phyloP scores from a whole-genome alignment of 1,284 basidiomycete genomes.

The Vanrija sp. region DNA sequence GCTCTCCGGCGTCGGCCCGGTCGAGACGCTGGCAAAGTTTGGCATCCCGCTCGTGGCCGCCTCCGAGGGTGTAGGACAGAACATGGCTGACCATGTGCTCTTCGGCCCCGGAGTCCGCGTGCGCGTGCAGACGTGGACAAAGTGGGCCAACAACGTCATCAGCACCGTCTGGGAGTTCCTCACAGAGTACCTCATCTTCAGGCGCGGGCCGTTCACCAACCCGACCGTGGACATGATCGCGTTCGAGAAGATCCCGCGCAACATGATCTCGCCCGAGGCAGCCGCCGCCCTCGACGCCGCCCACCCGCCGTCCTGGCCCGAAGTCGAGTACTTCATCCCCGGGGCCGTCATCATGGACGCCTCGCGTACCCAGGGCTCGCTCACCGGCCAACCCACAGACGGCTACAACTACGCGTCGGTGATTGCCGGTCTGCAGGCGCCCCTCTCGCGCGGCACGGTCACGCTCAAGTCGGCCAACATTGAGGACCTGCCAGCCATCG shows the following conservation, averaged over 20 bases:
- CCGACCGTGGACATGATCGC: not conserved
- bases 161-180: not conserved
- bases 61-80: constrained; percentile 20
- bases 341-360: too few species aligned
- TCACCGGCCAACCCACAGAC: not conserved
- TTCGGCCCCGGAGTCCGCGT: constrained; percentile 2
- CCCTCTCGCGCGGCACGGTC: not conserved
- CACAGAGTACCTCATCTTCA: not conserved
- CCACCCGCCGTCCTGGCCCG: not conserved
- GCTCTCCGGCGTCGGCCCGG: constrained; percentile 5
- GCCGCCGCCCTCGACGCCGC: not conserved
- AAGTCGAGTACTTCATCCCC: not conserved
- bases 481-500: not conserved
- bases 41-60: constrained; percentile 14
- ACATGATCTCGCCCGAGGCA: not conserved
- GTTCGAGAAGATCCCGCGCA: not conserved
- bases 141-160: not conserved
- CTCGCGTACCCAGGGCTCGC: too few species aligned
- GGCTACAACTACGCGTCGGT: constrained; percentile 5
- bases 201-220: not conserved
- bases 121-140: not conserved
- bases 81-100: constrained; percentile 46
- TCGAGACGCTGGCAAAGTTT: not conserved
- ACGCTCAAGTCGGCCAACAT: not conserved
- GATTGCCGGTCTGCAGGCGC: not conserved